These are phyloP conservation scores for Aquilaria sinensis DNA, from an alignment of 345 rosid genomes.

Conservation along the genomic window DNA sequence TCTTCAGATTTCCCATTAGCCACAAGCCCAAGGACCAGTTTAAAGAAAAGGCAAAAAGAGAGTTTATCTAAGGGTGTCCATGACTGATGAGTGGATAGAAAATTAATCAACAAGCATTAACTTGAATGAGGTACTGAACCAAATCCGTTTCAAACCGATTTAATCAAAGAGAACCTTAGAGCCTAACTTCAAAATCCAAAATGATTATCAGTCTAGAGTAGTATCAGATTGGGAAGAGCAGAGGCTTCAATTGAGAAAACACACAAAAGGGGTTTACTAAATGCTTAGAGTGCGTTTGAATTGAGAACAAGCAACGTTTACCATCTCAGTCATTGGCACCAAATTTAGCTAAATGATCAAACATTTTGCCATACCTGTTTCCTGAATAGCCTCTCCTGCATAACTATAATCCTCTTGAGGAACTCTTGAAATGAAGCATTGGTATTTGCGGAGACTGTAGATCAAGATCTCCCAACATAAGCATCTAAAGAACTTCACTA, in stretches of 20 bases:
- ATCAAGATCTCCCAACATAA: slow-evolving; percentile 27
- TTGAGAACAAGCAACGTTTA: background rate
- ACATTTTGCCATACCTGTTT: slow-evolving; percentile 33
- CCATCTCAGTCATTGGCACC: background rate
- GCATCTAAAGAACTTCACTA: slow-evolving; percentile 17
- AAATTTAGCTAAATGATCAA: background rate
- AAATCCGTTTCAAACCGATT: no score
- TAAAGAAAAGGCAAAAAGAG: background rate
- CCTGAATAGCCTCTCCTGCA: slow-evolving; percentile 35
- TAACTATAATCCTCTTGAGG: slow-evolving; percentile 32
- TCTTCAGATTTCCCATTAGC: no score
- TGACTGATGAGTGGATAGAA: no score
- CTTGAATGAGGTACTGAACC: no score
- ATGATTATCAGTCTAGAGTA: slow-evolving; percentile 2
- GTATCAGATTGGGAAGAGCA: slow-evolving; percentile 2
- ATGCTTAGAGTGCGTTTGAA: no score
- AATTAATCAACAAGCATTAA: no score
- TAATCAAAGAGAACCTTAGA: no score
- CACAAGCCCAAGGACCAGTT: background rate
- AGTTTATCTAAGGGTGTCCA: no score
- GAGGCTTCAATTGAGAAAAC: background rate
- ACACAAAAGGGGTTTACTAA: no score
- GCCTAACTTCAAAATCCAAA: background rate
- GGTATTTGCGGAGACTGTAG: slow-evolving; percentile 19
- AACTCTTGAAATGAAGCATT: slow-evolving; percentile 24